A percentile compares a stretch with the other conserved stretches of the same genome.
Conservation (phyloP, 1,284 basidiomycete genomes). For the Porogramme epimiltina region DNA sequence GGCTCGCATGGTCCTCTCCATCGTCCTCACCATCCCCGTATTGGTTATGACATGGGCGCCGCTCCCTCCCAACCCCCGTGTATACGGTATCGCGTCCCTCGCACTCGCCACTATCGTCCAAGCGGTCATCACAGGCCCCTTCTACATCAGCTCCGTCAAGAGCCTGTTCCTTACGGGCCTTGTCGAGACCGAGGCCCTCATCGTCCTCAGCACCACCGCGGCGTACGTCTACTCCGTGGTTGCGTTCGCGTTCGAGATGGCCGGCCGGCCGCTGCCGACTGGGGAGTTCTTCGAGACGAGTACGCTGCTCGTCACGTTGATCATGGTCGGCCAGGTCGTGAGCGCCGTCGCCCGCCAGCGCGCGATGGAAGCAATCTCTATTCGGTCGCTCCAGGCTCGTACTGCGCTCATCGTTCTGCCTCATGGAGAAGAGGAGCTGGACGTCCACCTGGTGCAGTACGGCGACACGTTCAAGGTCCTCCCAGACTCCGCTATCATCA, state of each 20-base stretch:
- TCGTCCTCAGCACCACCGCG: slow-evolving; percentile 42
- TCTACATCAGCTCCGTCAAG: slow-evolving; percentile 39
- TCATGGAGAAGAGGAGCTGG: slow-evolving; percentile 28
- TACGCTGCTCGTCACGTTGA: slow-evolving; percentile 45
- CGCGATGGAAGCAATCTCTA: slow-evolving; percentile 37
- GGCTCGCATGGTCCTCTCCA: slow-evolving; percentile 35
- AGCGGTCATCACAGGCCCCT: slow-evolving; percentile 37
- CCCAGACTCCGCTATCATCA: slow-evolving; percentile 40
- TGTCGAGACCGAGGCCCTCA: slow-evolving; percentile 45
- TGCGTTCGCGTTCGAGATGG: slow-evolving; percentile 39
- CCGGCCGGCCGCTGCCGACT: slow-evolving; percentile 34
- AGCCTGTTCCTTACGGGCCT: slow-evolving; percentile 41
- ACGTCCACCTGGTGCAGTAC: slow-evolving; percentile 40
- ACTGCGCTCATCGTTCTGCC: slow-evolving; percentile 34
- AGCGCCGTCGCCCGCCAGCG: slow-evolving; percentile 42
- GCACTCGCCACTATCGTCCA: slow-evolving; percentile 45
- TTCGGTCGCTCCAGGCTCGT: slow-evolving; percentile 38
- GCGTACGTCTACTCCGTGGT: slow-evolving; percentile 47
- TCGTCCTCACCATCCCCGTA: slow-evolving; percentile 42
- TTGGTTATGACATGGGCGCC: slow-evolving; percentile 48
- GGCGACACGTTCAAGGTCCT: slow-evolving; percentile 40
- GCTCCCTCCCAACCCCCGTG: slow-evolving; percentile 33
- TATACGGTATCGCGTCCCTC: slow-evolving; percentile 40
- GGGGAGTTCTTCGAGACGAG: slow-evolving; percentile 49
- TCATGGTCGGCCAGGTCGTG: slow-evolving; percentile 44